Conservation (phyloP, 169 alveolate species). For the Hepatocystis sp. region DNA sequence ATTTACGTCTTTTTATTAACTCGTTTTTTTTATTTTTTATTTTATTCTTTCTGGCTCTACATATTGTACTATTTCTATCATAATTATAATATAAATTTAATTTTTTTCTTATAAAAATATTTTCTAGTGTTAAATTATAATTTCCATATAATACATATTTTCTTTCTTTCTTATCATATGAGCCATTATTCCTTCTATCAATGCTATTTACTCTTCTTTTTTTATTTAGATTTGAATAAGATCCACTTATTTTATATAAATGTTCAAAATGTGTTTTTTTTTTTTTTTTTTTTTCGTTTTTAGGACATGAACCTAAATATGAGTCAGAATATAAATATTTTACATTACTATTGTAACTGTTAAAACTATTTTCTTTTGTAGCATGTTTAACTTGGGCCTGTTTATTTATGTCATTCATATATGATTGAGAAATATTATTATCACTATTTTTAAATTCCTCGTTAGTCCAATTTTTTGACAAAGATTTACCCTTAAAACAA, state of each 20-base stretch:
- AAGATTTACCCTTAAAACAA: too few relatives aligned
- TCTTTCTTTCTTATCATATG: background rate
- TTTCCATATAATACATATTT: slow-evolving; percentile 12
- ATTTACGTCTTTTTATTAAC: background rate
- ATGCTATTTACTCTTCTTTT: slow-evolving; percentile 11
- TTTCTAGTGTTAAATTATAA: slow-evolving; percentile 42
- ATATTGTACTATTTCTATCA: slow-evolving; percentile 7
- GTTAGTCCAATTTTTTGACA: too few relatives aligned
- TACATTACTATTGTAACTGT: too few relatives aligned
- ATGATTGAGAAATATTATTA: too few relatives aligned
- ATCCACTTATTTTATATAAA: slow-evolving; percentile 14
- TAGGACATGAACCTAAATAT: slow-evolving; percentile 20
- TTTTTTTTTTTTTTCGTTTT: slow-evolving; percentile 11
- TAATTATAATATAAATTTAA: slow-evolving; percentile 3
- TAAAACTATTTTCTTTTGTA: too few relatives aligned
- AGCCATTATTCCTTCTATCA: slow-evolving; percentile 1
- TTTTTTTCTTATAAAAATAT: slow-evolving; percentile 27
- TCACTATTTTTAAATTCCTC: too few relatives aligned
- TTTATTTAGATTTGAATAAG: slow-evolving; percentile 33
- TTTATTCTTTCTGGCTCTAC: background rate
- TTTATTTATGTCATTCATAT: too few relatives aligned
- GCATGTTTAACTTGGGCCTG: too few relatives aligned
- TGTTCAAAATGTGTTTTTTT: slow-evolving; percentile 26
- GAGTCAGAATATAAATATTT: slow-evolving; percentile 55
- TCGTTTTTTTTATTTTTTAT: background rate